These are phyloP conservation scores for Rhamnella rubrinervis DNA, from an alignment of 331 rosid genomes.

Conservation along the genomic window DNA sequence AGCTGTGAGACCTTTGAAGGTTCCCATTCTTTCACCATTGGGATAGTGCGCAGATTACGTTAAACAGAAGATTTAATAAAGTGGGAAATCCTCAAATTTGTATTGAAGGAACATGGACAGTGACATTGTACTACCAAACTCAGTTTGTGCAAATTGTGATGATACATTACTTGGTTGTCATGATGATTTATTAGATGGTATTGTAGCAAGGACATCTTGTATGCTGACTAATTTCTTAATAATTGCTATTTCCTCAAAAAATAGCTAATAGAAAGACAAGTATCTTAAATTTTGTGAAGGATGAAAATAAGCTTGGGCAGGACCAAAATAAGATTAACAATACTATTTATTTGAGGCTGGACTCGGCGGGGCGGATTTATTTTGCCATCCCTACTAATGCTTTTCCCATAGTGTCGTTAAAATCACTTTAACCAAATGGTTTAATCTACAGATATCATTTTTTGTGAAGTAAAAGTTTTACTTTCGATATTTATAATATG, in stretches of 20 bases:
- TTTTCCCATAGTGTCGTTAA: too few relatives aligned
- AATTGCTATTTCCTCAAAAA: slow-evolving; percentile 50
- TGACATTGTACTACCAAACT: slow-evolving; percentile 26
- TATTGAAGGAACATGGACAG: slow-evolving; percentile 19
- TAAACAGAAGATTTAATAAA: slow-evolving; percentile 26
- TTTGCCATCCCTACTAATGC: not conserved
- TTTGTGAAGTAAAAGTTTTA: too few relatives aligned
- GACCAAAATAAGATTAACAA: slow-evolving; percentile 15
- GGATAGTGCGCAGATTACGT: slow-evolving; percentile 45
- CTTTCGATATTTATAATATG: not conserved
- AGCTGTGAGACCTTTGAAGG: slow-evolving; percentile 41
- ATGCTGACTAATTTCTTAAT: slow-evolving; percentile 48
- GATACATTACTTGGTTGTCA: slow-evolving; percentile 22
- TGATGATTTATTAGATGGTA: slow-evolving; percentile 42
- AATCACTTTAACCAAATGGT: too few relatives aligned
- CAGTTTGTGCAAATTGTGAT: slow-evolving; percentile 19
- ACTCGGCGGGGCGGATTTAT: not conserved
- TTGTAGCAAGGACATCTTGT: slow-evolving; percentile 51
- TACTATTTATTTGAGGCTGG: not conserved
- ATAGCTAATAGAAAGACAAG: slow-evolving; percentile 32
- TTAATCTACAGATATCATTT: too few relatives aligned
- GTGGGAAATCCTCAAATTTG: slow-evolving; percentile 27
- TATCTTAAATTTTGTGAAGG: slow-evolving; percentile 35
- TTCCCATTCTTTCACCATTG: slow-evolving; percentile 71
- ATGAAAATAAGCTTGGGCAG: too few relatives aligned